Evolutionary conservation across 148 eudicot genomes (phyloP).

Genomic region (Nyssa sinensis): DNA sequence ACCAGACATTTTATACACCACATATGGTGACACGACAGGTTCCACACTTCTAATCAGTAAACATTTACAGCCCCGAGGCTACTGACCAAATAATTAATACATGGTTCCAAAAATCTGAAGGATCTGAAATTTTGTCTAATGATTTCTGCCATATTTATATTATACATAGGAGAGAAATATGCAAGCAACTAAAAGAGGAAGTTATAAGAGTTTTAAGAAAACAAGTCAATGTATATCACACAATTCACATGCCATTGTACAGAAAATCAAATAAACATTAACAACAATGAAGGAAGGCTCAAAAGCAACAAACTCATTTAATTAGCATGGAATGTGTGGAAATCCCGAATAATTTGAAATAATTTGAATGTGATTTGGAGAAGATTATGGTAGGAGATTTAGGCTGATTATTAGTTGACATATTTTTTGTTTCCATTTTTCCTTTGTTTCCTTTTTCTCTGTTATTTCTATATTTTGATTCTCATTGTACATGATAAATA

Average conservation of each 20-base stretch:
- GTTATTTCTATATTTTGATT: too few species aligned
- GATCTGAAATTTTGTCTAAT: background rate
- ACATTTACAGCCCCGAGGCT: background rate
- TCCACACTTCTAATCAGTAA: background rate
- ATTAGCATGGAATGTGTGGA: background rate
- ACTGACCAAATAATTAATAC: background rate
- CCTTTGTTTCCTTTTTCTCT: too few species aligned
- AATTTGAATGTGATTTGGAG: too few species aligned
- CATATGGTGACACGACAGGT: background rate
- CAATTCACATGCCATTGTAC: background rate
- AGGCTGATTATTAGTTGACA: too few species aligned
- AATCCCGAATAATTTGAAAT: too few species aligned
- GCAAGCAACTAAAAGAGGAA: background rate
- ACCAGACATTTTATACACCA: background rate
- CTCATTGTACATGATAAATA: too few species aligned
- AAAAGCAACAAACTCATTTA: background rate
- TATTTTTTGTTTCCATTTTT: too few species aligned
- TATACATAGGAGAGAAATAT: conserved; percentile 2
- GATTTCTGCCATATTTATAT: background rate
- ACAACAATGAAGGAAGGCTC: background rate
- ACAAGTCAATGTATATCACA: background rate
- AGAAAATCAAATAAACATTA: background rate
- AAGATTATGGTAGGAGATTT: too few species aligned
- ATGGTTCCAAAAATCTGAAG: background rate
- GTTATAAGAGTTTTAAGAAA: background rate